A percentile compares a stretch with the other conserved stretches of the same genome.
Conservation (phyloP, 2,329 filamentous ascomycete genomes). For the Rhinocladiella similis region DNA sequence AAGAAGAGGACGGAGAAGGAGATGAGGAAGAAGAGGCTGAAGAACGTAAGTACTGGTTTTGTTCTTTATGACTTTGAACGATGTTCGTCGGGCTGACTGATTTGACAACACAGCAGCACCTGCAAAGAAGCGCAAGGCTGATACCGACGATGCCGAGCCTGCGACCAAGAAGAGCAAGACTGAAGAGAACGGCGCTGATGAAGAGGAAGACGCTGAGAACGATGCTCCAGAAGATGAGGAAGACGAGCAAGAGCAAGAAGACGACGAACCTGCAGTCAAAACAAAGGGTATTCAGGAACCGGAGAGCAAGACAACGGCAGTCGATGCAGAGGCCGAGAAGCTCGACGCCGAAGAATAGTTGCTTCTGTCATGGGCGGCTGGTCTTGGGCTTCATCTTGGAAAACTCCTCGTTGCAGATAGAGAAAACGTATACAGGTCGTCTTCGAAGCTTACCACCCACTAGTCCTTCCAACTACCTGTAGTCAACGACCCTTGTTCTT, state of each 20-base stretch:
- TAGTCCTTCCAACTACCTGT: not conserved
- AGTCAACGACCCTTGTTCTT: not conserved
- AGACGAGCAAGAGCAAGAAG: constrained; percentile 26
- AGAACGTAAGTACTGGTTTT: constrained; percentile 18
- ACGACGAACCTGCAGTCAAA: constrained; percentile 28
- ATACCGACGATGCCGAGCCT: constrained; percentile 22
- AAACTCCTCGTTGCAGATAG: constrained; percentile 13
- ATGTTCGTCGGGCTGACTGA: constrained; percentile 6
- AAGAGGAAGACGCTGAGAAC: constrained; percentile 23
- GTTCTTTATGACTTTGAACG: not conserved
- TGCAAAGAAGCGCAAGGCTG: constrained; percentile 30
- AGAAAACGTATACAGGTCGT: constrained; percentile 1
- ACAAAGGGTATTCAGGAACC: constrained; percentile 25
- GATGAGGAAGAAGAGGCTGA: constrained; percentile 23
- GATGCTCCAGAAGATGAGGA: constrained; percentile 19
- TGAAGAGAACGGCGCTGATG: constrained; percentile 23
- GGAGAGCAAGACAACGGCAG: constrained; percentile 21
- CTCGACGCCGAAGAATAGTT: constrained; percentile 23
- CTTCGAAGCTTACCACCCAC: not conserved
- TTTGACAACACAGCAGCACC: constrained; percentile 10
- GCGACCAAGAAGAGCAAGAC: constrained; percentile 27
- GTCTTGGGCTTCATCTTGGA: constrained; percentile 2
- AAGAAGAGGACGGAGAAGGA: constrained; percentile 23
- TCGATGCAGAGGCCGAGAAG: constrained; percentile 21
- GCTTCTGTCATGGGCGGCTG: not conserved